Percentiles rank a stretch among this genome's conserved stretches.
Conservation (phyloP, 441 rosid species). For the Geranium incanum region DNA sequence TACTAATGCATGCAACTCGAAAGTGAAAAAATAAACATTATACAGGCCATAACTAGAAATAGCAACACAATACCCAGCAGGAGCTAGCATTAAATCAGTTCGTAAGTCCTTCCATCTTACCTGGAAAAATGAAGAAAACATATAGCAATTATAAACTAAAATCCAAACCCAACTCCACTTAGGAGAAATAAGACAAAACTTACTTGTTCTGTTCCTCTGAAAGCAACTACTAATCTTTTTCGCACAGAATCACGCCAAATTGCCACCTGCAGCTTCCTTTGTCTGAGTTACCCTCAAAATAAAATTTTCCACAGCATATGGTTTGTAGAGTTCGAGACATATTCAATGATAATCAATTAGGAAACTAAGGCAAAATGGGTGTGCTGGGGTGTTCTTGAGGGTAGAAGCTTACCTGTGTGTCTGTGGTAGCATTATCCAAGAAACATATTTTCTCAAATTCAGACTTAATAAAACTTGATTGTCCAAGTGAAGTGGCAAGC, state of each 20-base stretch:
- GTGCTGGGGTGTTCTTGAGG: neutral
- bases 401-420: constrained; percentile 58
- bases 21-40: neutral
- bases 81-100: constrained; percentile 85
- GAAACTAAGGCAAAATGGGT: neutral
- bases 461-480: constrained; percentile 90
- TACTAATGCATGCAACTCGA: neutral
- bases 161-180: constrained; percentile 15
- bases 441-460: constrained; percentile 94
- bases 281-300: constrained; percentile 20
- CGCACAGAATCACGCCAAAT: constrained; percentile 87
- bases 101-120: constrained; percentile 83
- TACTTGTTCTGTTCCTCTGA: constrained; percentile 98
- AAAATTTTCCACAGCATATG: constrained; percentile 6
- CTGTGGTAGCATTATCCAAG: constrained; percentile 71
- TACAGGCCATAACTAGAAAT: neutral
- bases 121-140: constrained; percentile 35
- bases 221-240: constrained; percentile 76
- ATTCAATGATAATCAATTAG: neutral
- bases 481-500: constrained; percentile 92
- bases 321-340: neutral
- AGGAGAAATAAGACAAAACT: constrained; percentile 23
- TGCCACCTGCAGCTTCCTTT: constrained; percentile 54
- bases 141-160: constrained; percentile 18
- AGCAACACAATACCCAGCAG: constrained; percentile 59